phyloP scores from a whole-genome alignment of 148 eudicot genomes.

The Heliamphora exappendiculata region DNA sequence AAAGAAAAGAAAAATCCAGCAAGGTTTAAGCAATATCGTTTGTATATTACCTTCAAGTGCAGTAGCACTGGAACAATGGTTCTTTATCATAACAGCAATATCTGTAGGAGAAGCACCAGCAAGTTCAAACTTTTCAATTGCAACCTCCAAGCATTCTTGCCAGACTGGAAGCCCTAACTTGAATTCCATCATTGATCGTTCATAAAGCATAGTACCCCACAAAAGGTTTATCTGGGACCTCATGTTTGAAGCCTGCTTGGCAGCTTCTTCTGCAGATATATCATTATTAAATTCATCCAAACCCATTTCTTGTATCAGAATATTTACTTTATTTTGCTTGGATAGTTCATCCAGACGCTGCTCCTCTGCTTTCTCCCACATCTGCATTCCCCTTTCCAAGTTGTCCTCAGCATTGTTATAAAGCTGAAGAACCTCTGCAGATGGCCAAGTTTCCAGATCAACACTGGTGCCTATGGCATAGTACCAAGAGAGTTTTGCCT shows the following conservation, averaged over 20 bases:
- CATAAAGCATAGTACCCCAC: conserved; percentile 91
- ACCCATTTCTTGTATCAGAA: conserved; percentile 48
- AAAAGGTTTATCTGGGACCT: conserved; percentile 68
- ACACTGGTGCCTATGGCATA: conserved; percentile 48
- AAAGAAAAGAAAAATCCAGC: neutral
- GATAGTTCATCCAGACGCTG: conserved; percentile 26
- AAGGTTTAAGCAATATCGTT: neutral
- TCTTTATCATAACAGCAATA: conserved; percentile 90
- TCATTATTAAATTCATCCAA: conserved; percentile 37
- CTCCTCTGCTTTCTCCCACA: conserved; percentile 66
- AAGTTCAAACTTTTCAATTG: conserved; percentile 77
- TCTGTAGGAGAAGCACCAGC: conserved; percentile 92
- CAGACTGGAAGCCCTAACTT: conserved; percentile 80
- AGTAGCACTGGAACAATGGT: conserved; percentile 77
- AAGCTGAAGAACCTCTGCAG: conserved; percentile 52
- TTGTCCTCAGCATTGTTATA: conserved; percentile 82
- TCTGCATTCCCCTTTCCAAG: conserved; percentile 74
- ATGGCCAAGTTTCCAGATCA: conserved; percentile 66
- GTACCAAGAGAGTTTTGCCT: conserved; percentile 88
- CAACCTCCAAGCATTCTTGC: conserved; percentile 89
- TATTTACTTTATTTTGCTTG: conserved; percentile 27
- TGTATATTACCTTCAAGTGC: conserved; percentile 56
- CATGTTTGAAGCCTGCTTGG: conserved; percentile 48
- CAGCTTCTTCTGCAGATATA: conserved; percentile 44
- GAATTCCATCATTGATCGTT: conserved; percentile 85